These are phyloP conservation scores for Anaeromyces robustus DNA, from an alignment of 192 early-diverging fungal species.

Conservation along the genomic window DNA sequence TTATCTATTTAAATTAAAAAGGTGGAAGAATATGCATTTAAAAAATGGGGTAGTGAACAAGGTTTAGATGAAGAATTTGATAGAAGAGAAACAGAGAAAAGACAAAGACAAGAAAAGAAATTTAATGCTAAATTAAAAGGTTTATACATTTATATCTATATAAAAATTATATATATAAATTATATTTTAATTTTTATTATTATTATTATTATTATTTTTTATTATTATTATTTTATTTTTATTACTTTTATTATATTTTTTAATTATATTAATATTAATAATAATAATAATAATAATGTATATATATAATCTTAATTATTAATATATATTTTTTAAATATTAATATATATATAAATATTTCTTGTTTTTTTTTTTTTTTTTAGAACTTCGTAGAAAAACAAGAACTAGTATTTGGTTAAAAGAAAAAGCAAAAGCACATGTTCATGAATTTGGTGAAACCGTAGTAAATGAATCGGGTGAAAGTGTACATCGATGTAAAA, in stretches of 20 bases:
- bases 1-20: conserved; percentile 12
- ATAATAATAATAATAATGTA: no score
- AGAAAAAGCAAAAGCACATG: conserved; percentile 45
- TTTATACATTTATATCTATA: conserved; percentile 4
- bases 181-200: no score
- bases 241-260: no score
- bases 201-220: no score
- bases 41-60: conserved; percentile 82
- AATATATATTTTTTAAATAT: no score
- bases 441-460: conserved; percentile 51
- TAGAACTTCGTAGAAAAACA: conserved; percentile 63
- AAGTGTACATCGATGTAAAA: conserved; percentile 36
- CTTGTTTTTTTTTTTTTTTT: no score
- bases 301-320: no score
- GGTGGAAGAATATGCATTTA: conserved; percentile 82
- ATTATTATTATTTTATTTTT: no score
- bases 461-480: conserved; percentile 25
- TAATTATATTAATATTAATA: no score
- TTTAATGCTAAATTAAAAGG: conserved; percentile 60
- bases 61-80: conserved; percentile 79
- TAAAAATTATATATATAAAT: no score
- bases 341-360: not conserved
- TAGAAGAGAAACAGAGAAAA: conserved; percentile 57
- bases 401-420: conserved; percentile 51
- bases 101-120: conserved; percentile 64